phyloP scores from a whole-genome alignment of 108 stramenopile species.

The Chaetoceros muelleri region DNA sequence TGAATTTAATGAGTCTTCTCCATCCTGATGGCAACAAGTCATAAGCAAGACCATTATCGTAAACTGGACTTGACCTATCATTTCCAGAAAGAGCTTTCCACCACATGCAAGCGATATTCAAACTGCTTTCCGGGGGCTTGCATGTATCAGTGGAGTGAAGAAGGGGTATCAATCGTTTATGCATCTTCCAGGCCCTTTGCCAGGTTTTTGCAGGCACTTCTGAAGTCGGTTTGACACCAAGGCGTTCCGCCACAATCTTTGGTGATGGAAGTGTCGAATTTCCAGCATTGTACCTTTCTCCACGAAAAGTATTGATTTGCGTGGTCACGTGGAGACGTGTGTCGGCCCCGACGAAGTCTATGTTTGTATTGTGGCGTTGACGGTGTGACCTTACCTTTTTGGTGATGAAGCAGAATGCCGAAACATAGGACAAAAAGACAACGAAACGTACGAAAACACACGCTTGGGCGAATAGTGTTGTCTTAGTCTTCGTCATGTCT shows the following conservation, averaged over 20 bases:
- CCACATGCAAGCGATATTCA: slow-evolving; percentile 54
- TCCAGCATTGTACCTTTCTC: neutral
- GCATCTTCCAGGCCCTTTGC: slow-evolving; percentile 48
- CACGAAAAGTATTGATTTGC: no score
- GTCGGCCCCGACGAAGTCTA: no score
- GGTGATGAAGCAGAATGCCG: no score
- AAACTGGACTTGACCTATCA: slow-evolving; percentile 37
- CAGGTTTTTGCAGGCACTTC: slow-evolving; percentile 30
- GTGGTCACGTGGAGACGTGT: no score
- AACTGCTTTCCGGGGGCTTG: slow-evolving; percentile 31
- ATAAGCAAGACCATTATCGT: slow-evolving; percentile 44
- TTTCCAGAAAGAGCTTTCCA: slow-evolving; percentile 59
- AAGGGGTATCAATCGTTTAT: slow-evolving; percentile 24
- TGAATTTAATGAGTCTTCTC: slow-evolving; percentile 30
- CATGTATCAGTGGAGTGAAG: slow-evolving; percentile 40
- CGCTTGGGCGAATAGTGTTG: no score
- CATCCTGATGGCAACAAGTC: slow-evolving; percentile 51
- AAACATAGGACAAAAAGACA: no score
- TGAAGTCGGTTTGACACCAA: slow-evolving; percentile 26
- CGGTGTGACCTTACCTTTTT: no score
- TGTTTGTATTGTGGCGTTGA: no score
- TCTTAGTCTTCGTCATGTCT: no score
- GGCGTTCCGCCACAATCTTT: slow-evolving; percentile 7
- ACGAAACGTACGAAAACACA: no score
- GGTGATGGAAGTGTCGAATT: neutral